Conservation (phyloP, 192 early-diverging fungal species). For the Coemansia sp. region DNA sequence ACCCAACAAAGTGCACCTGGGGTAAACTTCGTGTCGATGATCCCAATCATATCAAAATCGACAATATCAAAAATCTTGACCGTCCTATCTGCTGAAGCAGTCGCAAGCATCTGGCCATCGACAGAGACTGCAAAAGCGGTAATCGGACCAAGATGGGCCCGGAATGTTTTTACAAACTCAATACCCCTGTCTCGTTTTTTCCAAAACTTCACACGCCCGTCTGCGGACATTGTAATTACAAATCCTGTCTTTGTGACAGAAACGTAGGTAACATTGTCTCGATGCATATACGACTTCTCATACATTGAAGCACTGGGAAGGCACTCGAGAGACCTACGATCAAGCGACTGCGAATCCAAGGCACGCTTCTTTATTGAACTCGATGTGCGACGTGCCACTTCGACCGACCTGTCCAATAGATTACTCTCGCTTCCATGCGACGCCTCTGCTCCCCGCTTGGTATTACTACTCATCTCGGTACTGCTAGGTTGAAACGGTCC, state of each 20-base stretch:
- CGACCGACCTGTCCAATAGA: neutral
- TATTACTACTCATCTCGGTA: neutral
- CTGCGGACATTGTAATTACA: constrained; percentile 89
- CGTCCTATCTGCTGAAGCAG: constrained; percentile 76
- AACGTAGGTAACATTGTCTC: constrained; percentile 82
- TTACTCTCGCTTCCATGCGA: too few relatives aligned
- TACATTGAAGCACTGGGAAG: constrained; percentile 93
- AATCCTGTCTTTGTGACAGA: constrained; percentile 82
- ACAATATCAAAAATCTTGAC: constrained; percentile 95
- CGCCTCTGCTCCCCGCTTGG: neutral
- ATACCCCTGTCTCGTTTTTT: constrained; percentile 90
- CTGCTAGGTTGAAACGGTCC: neutral
- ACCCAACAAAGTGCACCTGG: constrained; percentile 85
- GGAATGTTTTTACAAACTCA: constrained; percentile 98
- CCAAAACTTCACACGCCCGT: constrained; percentile 99
- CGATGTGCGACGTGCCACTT: neutral
- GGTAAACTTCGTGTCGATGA: constrained; percentile 75
- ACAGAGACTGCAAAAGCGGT: constrained; percentile 61
- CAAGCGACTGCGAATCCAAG: neutral
- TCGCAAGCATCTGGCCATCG: constrained; percentile 83
- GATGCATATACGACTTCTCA: constrained; percentile 94
- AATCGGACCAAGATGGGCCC: constrained; percentile 74
- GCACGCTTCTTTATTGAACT: constrained; percentile 1
- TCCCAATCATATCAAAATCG: constrained; percentile 99
- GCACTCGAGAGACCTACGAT: constrained; percentile 56